phyloP scores from a whole-genome alignment of 2,329 filamentous ascomycete genomes.

The Neonectria punicea region DNA sequence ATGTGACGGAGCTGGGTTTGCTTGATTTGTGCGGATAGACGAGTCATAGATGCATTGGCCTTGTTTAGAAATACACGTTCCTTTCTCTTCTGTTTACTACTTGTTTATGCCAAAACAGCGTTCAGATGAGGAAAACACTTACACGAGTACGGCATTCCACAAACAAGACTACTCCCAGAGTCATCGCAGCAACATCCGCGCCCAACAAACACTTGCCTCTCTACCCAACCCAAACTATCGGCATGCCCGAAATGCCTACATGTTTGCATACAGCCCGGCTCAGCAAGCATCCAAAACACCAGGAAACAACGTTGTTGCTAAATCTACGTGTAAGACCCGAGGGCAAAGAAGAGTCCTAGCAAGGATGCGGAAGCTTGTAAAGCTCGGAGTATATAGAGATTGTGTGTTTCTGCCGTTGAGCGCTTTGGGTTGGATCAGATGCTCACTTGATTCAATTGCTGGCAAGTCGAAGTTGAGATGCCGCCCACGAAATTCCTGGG shows the following conservation, averaged over 20 bases:
- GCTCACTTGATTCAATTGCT: neutral
- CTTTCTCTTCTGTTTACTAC: neutral
- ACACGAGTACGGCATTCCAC: neutral
- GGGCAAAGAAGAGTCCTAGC: neutral
- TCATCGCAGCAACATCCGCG: no score
- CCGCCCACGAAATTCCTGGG: slow-evolving; percentile 9
- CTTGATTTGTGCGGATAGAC: neutral
- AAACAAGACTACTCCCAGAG: neutral
- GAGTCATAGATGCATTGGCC: neutral
- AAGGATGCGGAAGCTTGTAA: neutral
- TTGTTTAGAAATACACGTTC: neutral
- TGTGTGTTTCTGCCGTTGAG: neutral
- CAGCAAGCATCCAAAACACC: neutral
- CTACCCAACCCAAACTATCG: neutral
- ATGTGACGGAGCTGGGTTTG: neutral
- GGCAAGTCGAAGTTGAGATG: slow-evolving; percentile 13
- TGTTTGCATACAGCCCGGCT: neutral
- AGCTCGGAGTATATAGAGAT: slow-evolving; percentile 1
- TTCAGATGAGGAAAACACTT: neutral
- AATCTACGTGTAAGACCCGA: neutral
- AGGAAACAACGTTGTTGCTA: neutral
- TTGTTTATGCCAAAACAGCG: neutral
- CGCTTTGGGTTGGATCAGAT: neutral
- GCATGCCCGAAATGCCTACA: neutral
- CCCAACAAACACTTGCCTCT: neutral